phyloP scores from a whole-genome alignment of 306 rosid species.

The Macrotyloma uniflorum region DNA sequence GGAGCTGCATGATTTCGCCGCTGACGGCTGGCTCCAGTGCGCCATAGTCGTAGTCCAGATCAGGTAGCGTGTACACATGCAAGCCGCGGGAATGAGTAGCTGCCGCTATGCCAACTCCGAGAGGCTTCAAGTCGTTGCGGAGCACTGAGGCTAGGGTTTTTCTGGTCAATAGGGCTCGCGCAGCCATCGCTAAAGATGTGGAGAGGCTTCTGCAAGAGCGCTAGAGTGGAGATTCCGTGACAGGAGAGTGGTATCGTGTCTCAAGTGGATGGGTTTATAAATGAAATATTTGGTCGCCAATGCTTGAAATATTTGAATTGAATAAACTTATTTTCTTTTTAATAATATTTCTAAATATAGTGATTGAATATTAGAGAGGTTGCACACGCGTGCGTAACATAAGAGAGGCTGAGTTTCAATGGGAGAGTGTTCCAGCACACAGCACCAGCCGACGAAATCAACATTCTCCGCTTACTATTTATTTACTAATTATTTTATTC shows the following conservation, averaged over 20 bases:
- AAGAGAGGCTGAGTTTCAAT: not conserved
- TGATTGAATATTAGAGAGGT: not conserved
- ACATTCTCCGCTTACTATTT: not conserved
- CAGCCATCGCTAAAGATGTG: constrained; percentile 43
- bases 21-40: constrained; percentile 88
- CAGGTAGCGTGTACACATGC: constrained; percentile 78
- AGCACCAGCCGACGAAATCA: not conserved
- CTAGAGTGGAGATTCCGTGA: not conserved
- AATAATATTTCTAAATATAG: not conserved
- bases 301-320: too few relatives aligned
- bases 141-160: constrained; percentile 45
- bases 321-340: not conserved
- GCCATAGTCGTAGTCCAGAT: constrained; percentile 84
- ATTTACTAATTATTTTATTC: constrained; percentile 2
- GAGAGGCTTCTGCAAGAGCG: not conserved
- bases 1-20: constrained; percentile 90
- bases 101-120: constrained; percentile 26
- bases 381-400: not conserved
- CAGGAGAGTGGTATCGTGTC: too few relatives aligned
- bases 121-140: constrained; percentile 29
- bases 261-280: not conserved
- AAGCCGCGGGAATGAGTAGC: constrained; percentile 51
- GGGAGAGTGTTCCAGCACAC: not conserved
- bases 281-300: not conserved
- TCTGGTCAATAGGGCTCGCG: constrained; percentile 45